phyloP scores from a whole-genome alignment of 1,284 basidiomycete genomes.

The Coniophora puteana region DNA sequence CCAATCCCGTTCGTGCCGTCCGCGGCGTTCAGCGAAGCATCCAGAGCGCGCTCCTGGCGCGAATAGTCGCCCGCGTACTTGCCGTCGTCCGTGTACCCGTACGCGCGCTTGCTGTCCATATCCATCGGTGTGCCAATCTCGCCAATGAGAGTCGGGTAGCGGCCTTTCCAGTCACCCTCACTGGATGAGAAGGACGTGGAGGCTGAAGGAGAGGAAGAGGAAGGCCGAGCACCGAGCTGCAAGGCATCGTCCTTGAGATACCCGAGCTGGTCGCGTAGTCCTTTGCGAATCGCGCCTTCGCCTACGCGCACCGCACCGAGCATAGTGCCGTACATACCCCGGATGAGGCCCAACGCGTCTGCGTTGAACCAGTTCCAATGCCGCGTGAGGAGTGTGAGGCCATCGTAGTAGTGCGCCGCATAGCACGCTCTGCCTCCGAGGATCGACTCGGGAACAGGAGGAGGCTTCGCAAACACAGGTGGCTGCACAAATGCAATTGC shows the following conservation, averaged over 20 bases:
- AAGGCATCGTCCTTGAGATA: slow-evolving; percentile 72
- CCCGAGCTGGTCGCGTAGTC: slow-evolving; percentile 81
- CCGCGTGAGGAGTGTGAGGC: slow-evolving; percentile 77
- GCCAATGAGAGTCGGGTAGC: slow-evolving; percentile 92
- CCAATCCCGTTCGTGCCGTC: slow-evolving; percentile 84
- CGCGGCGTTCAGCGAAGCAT: slow-evolving; percentile 86
- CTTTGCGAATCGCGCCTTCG: slow-evolving; percentile 77
- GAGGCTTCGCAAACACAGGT: slow-evolving; percentile 86
- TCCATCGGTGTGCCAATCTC: slow-evolving; percentile 96
- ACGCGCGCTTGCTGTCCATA: slow-evolving; percentile 81
- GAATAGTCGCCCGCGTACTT: slow-evolving; percentile 78
- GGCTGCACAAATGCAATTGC: slow-evolving; percentile 92
- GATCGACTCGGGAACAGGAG: slow-evolving; percentile 52
- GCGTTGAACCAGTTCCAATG: slow-evolving; percentile 99
- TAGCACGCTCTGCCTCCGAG: slow-evolving; percentile 75
- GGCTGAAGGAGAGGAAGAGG: slow-evolving; percentile 25
- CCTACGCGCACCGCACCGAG: slow-evolving; percentile 75
- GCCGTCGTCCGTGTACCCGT: slow-evolving; percentile 79
- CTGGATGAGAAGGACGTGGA: not conserved
- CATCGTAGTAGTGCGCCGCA: slow-evolving; percentile 94
- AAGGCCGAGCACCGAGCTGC: slow-evolving; percentile 40
- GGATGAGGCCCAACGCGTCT: slow-evolving; percentile 86
- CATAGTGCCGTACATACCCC: slow-evolving; percentile 81
- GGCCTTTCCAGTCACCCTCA: slow-evolving; percentile 32
- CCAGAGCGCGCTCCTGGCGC: slow-evolving; percentile 81